Base-by-base conservation (phyloP, 306 rosid genomes). In the Crataegus laevigata region DNA sequence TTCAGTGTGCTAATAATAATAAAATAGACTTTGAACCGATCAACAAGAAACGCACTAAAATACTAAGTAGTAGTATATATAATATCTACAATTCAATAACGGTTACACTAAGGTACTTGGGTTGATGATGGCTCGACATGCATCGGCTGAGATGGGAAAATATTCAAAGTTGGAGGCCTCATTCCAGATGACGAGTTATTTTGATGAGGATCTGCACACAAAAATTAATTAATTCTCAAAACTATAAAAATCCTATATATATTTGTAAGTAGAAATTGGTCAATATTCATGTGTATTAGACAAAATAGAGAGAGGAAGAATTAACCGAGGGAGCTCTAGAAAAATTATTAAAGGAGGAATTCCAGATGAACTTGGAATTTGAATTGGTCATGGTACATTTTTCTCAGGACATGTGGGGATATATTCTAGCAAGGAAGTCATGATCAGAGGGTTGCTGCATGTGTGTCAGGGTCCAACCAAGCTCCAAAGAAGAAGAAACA, bases 141-240 rank as follows among this genome's bases (percentile, higher is more conserved):
- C 99, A 96, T 96, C 74, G 99, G 99, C 81, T 88, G 90, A 28
- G 99, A 96, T 24, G 99, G 99, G 79, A 96, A 96, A 77, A 96
- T 96, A 83, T 96, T 96, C 83, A 96, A 85, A 78, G 98, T 96
- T 4, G 98, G 91, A 74, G 94, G 99, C 84, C 96, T 90, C 94
- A 89, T 90, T 72, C 93, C 91, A 13, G 88, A 24, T 22, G 36
- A 69, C 8, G 69, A 65, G 26, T 65, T 65, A 65, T 34, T 65
- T 21, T 65, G 47, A 32, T 65, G 69, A 17, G 18, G 54, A 65
- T 65, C 69, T 65, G 69, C 45, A 34, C 47, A 34, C 47, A 65
- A 34, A 21, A 18, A 60, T 26, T 47, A 47, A 47, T 15, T 47
- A 47, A 15, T 47, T 47, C 54, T 15, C 54, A 47, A 6, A 47